phyloP scores from a whole-genome alignment of 1,284 basidiomycete species.

The Mrakiaceae sp. region DNA sequence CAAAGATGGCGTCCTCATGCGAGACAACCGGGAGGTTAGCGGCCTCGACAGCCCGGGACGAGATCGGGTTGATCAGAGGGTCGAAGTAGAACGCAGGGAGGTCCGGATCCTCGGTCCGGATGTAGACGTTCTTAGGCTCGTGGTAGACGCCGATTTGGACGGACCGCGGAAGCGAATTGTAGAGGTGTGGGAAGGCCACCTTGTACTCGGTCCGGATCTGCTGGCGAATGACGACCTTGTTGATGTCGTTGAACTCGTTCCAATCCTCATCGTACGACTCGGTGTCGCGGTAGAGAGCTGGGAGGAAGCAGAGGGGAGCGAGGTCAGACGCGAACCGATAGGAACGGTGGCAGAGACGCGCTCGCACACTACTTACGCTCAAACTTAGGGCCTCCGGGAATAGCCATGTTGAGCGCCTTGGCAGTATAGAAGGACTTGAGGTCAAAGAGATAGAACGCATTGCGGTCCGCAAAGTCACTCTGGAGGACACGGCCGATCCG shows the following conservation, averaged over 20 bases:
- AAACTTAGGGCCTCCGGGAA: constrained; percentile 97
- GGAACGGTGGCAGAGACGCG: background rate
- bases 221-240: constrained; percentile 98
- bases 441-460: constrained; percentile 88
- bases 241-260: constrained; percentile 99
- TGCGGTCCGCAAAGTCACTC: constrained; percentile 82
- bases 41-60: constrained; percentile 67
- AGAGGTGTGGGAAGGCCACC: constrained; percentile 97
- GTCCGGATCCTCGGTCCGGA: constrained; percentile 97
- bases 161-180: constrained; percentile 94
- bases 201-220: constrained; percentile 99
- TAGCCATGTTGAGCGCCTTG: constrained; percentile 95
- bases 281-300: constrained; percentile 69
- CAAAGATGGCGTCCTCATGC: constrained; percentile 88
- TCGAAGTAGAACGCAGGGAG: constrained; percentile 99
- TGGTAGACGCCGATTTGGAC: constrained; percentile 90
- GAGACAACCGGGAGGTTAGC: constrained; percentile 72
- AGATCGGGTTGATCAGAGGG: constrained; percentile 93
- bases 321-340: background rate
- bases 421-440: constrained; percentile 97
- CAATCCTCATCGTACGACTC: constrained; percentile 98
- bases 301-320: background rate
- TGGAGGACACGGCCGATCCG: constrained; percentile 86
- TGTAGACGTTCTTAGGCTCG: constrained; percentile 92
- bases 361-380: constrained; percentile 42